Evolutionary conservation across 331 rosid species (phyloP).

Genomic region (Cydonia oblonga): DNA sequence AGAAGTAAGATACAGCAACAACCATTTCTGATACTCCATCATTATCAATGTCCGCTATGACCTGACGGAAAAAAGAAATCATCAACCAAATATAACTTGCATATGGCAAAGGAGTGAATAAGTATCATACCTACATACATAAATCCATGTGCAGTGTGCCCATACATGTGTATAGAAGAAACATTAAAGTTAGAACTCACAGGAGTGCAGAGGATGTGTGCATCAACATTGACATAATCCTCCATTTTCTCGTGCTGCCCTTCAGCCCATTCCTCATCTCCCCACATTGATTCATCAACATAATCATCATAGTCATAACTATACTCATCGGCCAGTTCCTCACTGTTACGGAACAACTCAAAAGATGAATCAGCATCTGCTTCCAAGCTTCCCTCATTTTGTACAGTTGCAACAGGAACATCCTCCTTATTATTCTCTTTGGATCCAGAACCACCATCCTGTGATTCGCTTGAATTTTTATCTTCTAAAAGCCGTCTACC

Average conservation of each 20-base stretch:
- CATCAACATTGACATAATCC: slow-evolving; percentile 71
- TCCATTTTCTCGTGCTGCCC: slow-evolving; percentile 58
- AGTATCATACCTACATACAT: background rate
- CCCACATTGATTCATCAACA: slow-evolving; percentile 89
- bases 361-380: slow-evolving; percentile 85
- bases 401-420: slow-evolving; percentile 55
- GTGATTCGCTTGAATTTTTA: slow-evolving; percentile 35
- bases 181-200: slow-evolving; percentile 37
- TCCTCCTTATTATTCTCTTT: slow-evolving; percentile 31
- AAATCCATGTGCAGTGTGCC: background rate
- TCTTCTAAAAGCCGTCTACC: slow-evolving; percentile 78
- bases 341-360: slow-evolving; percentile 67
- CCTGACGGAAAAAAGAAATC: slow-evolving; percentile 27
- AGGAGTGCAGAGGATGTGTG: slow-evolving; percentile 86
- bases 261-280: slow-evolving; percentile 90
- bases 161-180: background rate
- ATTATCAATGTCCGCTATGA: slow-evolving; percentile 89
- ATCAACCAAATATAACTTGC: slow-evolving; percentile 1
- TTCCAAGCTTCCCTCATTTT: slow-evolving; percentile 65
- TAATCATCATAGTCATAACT: slow-evolving; percentile 87
- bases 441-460: slow-evolving; percentile 43
- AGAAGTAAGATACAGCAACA: slow-evolving; percentile 88
- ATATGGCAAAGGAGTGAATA: background rate
- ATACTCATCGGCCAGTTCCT: slow-evolving; percentile 84
- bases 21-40: slow-evolving; percentile 93